Percentiles rank a stretch among this genome's conserved stretches.
Conservation (phyloP, 2,329 filamentous ascomycete genomes). For the Clonostachys rhizophaga region DNA sequence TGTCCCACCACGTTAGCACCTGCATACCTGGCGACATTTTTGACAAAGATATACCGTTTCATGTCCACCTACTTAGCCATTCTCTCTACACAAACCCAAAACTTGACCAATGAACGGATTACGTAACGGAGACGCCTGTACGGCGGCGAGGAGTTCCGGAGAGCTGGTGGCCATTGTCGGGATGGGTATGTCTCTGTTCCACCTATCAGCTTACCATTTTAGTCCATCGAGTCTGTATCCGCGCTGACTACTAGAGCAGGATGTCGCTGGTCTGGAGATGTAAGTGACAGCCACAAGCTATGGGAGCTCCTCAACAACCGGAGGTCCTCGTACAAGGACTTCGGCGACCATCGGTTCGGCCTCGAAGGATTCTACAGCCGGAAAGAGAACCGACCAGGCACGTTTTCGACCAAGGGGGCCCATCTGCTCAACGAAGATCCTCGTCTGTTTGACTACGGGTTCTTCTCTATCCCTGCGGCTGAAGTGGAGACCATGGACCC, state of each 20-base stretch:
- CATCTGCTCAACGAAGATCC: constrained; percentile 4
- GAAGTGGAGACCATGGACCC: constrained; percentile 6
- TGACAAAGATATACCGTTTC: neutral
- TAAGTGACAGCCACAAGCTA: neutral
- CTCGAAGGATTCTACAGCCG: neutral
- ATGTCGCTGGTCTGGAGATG: neutral
- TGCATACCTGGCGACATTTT: neutral
- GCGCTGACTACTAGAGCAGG: neutral
- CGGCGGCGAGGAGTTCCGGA: neutral
- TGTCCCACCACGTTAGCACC: neutral
- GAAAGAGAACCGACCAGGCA: neutral
- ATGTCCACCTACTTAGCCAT: neutral
- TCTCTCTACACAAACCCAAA: neutral
- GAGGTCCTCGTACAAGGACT: neutral
- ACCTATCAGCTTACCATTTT: neutral
- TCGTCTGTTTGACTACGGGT: constrained; percentile 2
- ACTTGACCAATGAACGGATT: too few relatives aligned
- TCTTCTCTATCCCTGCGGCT: constrained; percentile 3
- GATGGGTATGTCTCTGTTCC: neutral
- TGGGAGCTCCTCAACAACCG: neutral
- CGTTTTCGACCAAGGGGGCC: neutral
- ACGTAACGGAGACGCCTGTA: too few relatives aligned
- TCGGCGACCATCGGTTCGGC: neutral
- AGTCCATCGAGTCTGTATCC: neutral
- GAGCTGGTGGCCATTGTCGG: constrained; percentile 1